Evolutionary conservation across 345 rosid genomes (phyloP).

Genomic region (Erodium maritimum): DNA sequence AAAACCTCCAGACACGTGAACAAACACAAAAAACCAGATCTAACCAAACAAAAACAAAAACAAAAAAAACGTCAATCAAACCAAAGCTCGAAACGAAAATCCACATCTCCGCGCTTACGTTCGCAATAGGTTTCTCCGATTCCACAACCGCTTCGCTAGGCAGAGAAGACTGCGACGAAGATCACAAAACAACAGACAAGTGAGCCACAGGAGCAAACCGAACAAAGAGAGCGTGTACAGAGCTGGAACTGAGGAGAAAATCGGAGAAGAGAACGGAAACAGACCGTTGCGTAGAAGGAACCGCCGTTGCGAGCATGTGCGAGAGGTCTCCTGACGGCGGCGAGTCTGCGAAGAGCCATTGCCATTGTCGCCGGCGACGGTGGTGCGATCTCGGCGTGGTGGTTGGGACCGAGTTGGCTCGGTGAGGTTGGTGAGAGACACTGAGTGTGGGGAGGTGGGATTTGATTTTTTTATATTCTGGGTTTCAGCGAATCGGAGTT

Average conservation of each 20-base stretch:
- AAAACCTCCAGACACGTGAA: background rate
- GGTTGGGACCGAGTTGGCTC: too few relatives aligned
- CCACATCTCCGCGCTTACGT: slow-evolving; percentile 22
- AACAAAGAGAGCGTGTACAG: background rate
- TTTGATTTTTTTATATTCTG: too few relatives aligned
- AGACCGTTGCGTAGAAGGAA: slow-evolving; percentile 41
- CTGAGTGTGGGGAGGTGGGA: too few relatives aligned
- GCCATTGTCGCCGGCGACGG: slow-evolving; percentile 23
- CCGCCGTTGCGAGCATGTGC: slow-evolving; percentile 31
- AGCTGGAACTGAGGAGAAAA: background rate
- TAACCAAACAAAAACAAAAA: slow-evolving; percentile 2
- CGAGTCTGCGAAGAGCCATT: slow-evolving; percentile 59
- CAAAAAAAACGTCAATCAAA: background rate
- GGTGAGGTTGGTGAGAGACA: too few relatives aligned
- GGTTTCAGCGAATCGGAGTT: too few relatives aligned
- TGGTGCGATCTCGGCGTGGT: too few relatives aligned
- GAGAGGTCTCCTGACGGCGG: slow-evolving; percentile 24
- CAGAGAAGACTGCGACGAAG: slow-evolving; percentile 47
- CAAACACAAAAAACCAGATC: too few relatives aligned
- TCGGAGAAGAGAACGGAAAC: background rate
- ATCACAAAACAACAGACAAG: slow-evolving; percentile 1
- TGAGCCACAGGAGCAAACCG: background rate
- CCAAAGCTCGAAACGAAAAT: slow-evolving; percentile 6
- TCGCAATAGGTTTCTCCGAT: slow-evolving; percentile 47
- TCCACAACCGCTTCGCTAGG: slow-evolving; percentile 35